Evolutionary conservation across 2,329 filamentous ascomycete genomes (phyloP).

Genomic region (Alternaria triticimaculans): DNA sequence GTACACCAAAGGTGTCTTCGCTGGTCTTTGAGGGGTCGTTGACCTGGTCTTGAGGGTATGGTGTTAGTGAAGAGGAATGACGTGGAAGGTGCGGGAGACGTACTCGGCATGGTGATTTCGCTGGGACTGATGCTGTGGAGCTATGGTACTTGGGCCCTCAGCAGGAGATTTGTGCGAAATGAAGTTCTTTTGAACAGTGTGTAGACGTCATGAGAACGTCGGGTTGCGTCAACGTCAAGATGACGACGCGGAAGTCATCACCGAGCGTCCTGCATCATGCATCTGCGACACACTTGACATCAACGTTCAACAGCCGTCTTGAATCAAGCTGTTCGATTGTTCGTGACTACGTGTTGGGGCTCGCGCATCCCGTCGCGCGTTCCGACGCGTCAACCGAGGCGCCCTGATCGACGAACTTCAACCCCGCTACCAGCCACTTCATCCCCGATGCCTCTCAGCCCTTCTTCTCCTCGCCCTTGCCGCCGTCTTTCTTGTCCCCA

Average conservation of each 20-base stretch:
- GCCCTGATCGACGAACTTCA: not conserved
- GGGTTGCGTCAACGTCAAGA: not conserved
- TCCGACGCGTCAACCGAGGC: not conserved
- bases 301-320: not conserved
- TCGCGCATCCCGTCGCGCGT: not conserved
- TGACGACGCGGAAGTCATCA: not conserved
- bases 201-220: not conserved
- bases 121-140: not conserved
- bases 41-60: not conserved
- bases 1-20: not conserved
- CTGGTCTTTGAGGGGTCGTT: not conserved
- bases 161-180: not conserved
- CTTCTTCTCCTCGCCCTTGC: not conserved
- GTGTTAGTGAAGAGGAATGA: not conserved
- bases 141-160: not conserved
- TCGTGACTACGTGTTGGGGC: not conserved
- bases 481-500: not conserved
- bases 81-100: not conserved
- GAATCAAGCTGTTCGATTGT: not conserved
- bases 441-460: not conserved
- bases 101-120: not conserved
- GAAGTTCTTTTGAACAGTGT: not conserved
- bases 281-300: not conserved
- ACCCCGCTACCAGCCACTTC: not conserved
- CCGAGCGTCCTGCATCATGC: not conserved